A percentile compares a stretch with the other conserved stretches of the same genome.
Conservation (phyloP, 495 filamentous ascomycete genomes). For the Amorphotheca resinae region DNA sequence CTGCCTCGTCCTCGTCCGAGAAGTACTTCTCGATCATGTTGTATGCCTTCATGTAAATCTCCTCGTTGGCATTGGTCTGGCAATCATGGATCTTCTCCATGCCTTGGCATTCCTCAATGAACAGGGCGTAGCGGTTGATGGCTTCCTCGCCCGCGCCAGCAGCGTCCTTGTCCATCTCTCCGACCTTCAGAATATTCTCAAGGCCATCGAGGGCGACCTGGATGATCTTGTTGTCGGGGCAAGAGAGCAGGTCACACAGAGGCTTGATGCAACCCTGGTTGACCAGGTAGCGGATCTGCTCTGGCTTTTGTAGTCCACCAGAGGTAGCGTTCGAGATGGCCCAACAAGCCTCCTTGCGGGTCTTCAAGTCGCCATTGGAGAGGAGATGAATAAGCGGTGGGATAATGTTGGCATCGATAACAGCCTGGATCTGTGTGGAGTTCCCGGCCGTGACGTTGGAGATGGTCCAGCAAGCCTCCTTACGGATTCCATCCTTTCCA, state of each 20-base stretch:
- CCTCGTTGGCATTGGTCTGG: slow-evolving; percentile 99
- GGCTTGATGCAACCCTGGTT: slow-evolving; percentile 91
- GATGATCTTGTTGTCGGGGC: slow-evolving; percentile 99
- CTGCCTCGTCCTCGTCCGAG: slow-evolving; percentile 90
- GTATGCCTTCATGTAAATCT: slow-evolving; percentile 99
- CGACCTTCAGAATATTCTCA: slow-evolving; percentile 99
- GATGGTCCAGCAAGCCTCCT: slow-evolving; percentile 99
- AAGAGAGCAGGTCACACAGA: slow-evolving; percentile 87
- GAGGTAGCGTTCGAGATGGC: slow-evolving; percentile 98
- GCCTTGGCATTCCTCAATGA: slow-evolving; percentile 96
- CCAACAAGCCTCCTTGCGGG: slow-evolving; percentile 99
- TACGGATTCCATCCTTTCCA: slow-evolving; percentile 96
- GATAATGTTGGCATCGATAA: slow-evolving; percentile 94
- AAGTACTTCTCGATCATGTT: slow-evolving; percentile 99
- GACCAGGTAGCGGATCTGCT: slow-evolving; percentile 95
- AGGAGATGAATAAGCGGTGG: slow-evolving; percentile 91
- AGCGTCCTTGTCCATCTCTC: slow-evolving; percentile 94
- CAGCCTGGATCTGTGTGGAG: slow-evolving; percentile 92
- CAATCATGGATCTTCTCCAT: slow-evolving; percentile 99
- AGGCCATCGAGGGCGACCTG: slow-evolving; percentile 96
- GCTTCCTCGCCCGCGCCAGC: slow-evolving; percentile 57
- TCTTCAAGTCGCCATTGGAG: slow-evolving; percentile 97
- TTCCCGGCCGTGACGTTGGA: slow-evolving; percentile 98
- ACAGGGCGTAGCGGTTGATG: slow-evolving; percentile 93
- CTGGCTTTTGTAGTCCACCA: slow-evolving; percentile 94